These are phyloP conservation scores for Solanum chaucha DNA, from an alignment of 257 asterid species.

Conservation along the genomic window DNA sequence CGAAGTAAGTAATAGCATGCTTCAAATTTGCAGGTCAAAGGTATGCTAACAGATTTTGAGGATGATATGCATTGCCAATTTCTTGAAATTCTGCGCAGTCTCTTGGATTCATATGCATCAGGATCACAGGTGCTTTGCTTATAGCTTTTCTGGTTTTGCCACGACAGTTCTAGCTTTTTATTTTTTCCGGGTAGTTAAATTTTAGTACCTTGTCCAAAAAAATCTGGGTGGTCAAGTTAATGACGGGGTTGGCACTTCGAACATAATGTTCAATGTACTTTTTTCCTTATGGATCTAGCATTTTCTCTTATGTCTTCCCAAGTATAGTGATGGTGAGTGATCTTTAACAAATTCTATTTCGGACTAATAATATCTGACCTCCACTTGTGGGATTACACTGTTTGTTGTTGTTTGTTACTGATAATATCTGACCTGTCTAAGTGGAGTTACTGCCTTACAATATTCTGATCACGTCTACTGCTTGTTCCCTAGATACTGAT, in stretches of 20 bases:
- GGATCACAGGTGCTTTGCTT: conserved; percentile 57
- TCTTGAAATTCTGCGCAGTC: conserved; percentile 91
- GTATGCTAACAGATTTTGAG: conserved; percentile 83
- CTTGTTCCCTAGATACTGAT: neutral
- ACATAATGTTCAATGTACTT: neutral
- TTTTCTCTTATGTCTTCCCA: neutral
- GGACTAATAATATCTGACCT: neutral
- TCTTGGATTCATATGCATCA: conserved; percentile 65
- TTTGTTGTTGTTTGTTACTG: neutral
- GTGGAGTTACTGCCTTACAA: neutral
- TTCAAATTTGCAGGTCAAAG: conserved; percentile 59
- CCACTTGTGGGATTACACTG: neutral
- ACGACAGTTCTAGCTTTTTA: neutral
- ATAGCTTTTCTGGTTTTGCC: neutral
- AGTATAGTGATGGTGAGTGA: neutral
- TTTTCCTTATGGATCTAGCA: neutral
- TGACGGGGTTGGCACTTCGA: neutral
- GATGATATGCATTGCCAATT: conserved; percentile 98
- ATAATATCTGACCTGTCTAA: neutral
- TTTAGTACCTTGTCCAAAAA: neutral
- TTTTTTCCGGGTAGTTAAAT: neutral
- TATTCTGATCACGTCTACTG: neutral
- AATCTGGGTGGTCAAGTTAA: neutral
- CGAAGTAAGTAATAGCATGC: neutral
- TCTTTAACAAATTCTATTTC: neutral